Evolutionary conservation across 2,329 filamentous ascomycete species (phyloP).

Genomic region (Aspergillus floridensis): DNA sequence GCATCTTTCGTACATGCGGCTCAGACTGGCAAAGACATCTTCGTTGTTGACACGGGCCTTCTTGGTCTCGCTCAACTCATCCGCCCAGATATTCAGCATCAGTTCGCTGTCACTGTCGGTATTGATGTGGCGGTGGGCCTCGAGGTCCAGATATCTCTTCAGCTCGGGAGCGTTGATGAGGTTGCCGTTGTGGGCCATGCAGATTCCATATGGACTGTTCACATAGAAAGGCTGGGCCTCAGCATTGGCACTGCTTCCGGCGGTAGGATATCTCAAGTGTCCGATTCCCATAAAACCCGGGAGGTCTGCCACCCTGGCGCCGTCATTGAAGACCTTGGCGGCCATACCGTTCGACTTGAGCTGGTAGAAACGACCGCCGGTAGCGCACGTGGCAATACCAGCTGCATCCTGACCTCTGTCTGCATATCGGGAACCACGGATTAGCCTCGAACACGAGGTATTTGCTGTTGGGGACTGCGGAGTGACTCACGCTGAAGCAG

Average conservation of each 20-base stretch:
- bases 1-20: slow-evolving; percentile 69
- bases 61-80: slow-evolving; percentile 74
- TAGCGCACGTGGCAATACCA: slow-evolving; percentile 73
- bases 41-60: slow-evolving; percentile 76
- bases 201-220: slow-evolving; percentile 80
- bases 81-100: slow-evolving; percentile 84
- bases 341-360: slow-evolving; percentile 90
- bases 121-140: slow-evolving; percentile 83
- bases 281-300: slow-evolving; percentile 84
- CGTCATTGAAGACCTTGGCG: slow-evolving; percentile 79
- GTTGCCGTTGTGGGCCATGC: slow-evolving; percentile 82
- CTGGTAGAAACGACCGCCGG: slow-evolving; percentile 77
- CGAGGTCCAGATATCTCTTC: slow-evolving; percentile 68
- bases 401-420: slow-evolving; percentile 83
- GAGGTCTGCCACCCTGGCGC: slow-evolving; percentile 68
- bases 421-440: slow-evolving; percentile 27
- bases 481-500: slow-evolving; percentile 57
- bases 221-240: slow-evolving; percentile 94
- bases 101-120: slow-evolving; percentile 85
- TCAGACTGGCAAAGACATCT: slow-evolving; percentile 71
- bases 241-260: slow-evolving; percentile 76
- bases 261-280: slow-evolving; percentile 86
- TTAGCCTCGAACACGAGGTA: slow-evolving; percentile 22
- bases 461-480: neutral
- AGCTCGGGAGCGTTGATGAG: slow-evolving; percentile 75